Conservation (phyloP, 768 basidiomycete species). For the Gyrodon lividus region DNA sequence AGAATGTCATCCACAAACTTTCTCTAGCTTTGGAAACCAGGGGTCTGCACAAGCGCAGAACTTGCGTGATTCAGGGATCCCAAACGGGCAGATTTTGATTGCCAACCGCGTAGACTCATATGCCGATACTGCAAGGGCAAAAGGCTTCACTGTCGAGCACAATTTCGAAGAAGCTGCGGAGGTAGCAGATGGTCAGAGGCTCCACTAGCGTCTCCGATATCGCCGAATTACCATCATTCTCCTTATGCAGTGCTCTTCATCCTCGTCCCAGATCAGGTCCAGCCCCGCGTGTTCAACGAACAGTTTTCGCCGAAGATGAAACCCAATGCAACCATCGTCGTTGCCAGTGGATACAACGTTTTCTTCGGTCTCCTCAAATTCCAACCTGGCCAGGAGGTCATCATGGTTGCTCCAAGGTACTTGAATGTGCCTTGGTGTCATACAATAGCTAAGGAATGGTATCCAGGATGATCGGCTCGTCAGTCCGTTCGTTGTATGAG, state of each 20-base stretch:
- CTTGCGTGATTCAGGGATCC: constrained; percentile 59
- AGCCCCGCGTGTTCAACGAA: constrained; percentile 61
- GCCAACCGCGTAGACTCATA: constrained; percentile 59
- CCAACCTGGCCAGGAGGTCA: constrained; percentile 51
- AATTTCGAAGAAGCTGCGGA: constrained; percentile 55
- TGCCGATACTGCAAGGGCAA: constrained; percentile 54
- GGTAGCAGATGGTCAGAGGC: constrained; percentile 49
- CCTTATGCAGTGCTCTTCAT: constrained; percentile 52
- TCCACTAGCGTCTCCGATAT: neutral
- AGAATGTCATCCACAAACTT: neutral
- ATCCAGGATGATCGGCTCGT: constrained; percentile 63
- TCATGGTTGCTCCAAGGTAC: constrained; percentile 65
- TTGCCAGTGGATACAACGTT: constrained; percentile 67
- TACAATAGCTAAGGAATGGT: neutral
- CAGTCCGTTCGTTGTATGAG: constrained; percentile 58
- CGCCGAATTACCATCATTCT: neutral
- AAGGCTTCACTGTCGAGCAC: constrained; percentile 57
- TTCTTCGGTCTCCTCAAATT: constrained; percentile 59
- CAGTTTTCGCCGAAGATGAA: constrained; percentile 51
- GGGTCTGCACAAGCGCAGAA: constrained; percentile 69
- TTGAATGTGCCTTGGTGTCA: neutral
- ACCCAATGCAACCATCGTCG: constrained; percentile 46
- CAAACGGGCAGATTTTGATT: constrained; percentile 58
- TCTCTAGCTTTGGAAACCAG: constrained; percentile 58
- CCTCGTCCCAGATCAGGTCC: constrained; percentile 63